These are phyloP conservation scores for Stygiomarasmius scandens DNA, from an alignment of 1,284 basidiomycete genomes.

Conservation along the genomic window DNA sequence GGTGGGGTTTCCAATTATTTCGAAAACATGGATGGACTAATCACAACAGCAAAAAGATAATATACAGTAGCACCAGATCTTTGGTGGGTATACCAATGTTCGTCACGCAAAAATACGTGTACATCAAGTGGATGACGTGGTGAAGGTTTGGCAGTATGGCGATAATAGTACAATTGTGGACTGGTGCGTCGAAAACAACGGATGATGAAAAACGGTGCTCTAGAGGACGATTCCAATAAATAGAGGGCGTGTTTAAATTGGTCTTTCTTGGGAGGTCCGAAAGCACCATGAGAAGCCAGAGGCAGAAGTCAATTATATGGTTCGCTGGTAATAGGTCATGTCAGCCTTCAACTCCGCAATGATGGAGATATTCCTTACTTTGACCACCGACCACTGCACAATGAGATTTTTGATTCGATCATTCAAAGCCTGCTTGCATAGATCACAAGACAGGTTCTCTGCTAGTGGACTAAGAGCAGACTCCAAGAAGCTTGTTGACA, in stretches of 20 bases:
- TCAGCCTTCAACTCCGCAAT: background rate
- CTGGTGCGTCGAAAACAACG: background rate
- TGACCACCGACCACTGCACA: constrained; percentile 77
- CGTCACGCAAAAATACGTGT: background rate
- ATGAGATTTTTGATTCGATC: constrained; percentile 71
- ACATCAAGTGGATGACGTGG: too few species aligned
- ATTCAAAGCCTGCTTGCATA: constrained; percentile 60
- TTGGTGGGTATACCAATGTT: background rate
- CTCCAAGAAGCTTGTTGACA: constrained; percentile 63
- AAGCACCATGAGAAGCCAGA: background rate
- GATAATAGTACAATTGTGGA: background rate
- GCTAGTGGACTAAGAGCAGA: constrained; percentile 59
- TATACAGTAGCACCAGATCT: background rate
- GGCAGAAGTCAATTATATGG: constrained; percentile 10
- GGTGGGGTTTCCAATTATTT: background rate
- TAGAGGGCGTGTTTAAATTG: background rate
- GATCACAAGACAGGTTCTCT: constrained; percentile 60
- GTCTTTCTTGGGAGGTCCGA: background rate
- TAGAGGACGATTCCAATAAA: background rate
- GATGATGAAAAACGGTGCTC: background rate
- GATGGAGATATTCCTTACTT: constrained; percentile 43
- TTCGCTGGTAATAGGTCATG: constrained; percentile 10
- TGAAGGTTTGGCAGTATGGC: background rate
- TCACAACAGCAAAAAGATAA: background rate
- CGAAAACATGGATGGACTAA: background rate